Base-by-base conservation (phyloP, 2,329 filamentous ascomycete genomes). In the Ophiostoma ulmi region DNA sequence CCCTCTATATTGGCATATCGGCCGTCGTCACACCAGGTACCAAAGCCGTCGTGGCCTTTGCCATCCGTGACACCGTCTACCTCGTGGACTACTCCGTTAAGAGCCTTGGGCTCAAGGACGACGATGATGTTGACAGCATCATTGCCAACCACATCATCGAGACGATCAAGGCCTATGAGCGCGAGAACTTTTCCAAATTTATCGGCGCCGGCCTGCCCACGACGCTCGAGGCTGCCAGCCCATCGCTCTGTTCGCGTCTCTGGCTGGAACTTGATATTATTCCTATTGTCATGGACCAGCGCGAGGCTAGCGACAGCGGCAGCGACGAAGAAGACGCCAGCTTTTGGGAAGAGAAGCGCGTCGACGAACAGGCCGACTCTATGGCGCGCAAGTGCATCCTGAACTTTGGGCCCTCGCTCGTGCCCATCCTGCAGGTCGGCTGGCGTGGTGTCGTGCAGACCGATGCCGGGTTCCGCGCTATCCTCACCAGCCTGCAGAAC, bases 321-420 rank as follows among this genome's bases (percentile, higher is more conserved):
- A 65, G 17, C 17, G 36, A 11, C 55, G 26, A 26, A 7, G 55
- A 38, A 8, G 55, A 61, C 55, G 79, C 71, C 75, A 80, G 75
- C 61, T 82, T 84, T 73, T 86, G 85, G 83, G 81, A 84, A 65
- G 78, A 80, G 44, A 87, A 88, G 76, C 81, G 84, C n/a, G 84
- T 93, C 5, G 92, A 94, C 75, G 92, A 95, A 77, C 89, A 93
- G 78, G 91, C 92, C 1, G 92, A 94, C 77, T 91, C 90, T 0
- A 91, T 94, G 86, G 90, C 89, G 1, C 85, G 92, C 73, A 94
- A 93, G 81, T 92, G 90, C 77, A 85, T 93, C 73, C 86, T 89
- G 89, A 83, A 89, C 74, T 94, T 93, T 75, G 91, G 91, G 0
- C 91, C 91, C 0, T 90, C 87, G 26, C 84, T 90, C 63, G 86